Conservation (phyloP, 1,284 basidiomycete species). For the Ustilago loliicola region DNA sequence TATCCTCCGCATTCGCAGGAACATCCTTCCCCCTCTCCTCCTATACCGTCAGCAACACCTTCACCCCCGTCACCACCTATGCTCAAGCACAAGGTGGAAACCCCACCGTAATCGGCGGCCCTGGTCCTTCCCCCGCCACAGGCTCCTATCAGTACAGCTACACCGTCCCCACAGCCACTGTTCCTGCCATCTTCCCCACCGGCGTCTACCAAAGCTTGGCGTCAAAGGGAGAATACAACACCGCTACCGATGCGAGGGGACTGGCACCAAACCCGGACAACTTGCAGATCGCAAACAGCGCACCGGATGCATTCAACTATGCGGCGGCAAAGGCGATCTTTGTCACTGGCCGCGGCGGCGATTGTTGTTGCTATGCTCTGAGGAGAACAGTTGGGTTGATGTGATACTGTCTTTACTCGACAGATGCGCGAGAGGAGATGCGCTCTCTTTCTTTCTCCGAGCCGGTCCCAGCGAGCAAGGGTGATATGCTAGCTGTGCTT, state of each 20-base stretch:
- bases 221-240: constrained; percentile 17
- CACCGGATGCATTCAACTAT: constrained; percentile 9
- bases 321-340: constrained; percentile 37
- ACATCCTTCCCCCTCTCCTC: constrained; percentile 47
- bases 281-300: constrained; percentile 36
- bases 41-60: constrained; percentile 40
- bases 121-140: constrained; percentile 53
- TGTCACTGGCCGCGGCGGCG: constrained; percentile 27
- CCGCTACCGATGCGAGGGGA: constrained; percentile 24
- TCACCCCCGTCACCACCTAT: constrained; percentile 57
- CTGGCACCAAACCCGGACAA: constrained; percentile 37
- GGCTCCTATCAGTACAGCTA: constrained; percentile 45
- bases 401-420: constrained; percentile 15
- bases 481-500: neutral
- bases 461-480: neutral
- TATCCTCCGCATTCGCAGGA: constrained; percentile 36
- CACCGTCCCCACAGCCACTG: constrained; percentile 43
- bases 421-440: neutral
- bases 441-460: neutral
- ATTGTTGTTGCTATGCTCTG: constrained; percentile 30
- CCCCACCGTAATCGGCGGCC: constrained; percentile 51
- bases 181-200: constrained; percentile 30
- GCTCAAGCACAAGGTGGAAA: constrained; percentile 35
- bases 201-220: constrained; percentile 39
- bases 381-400: neutral